phyloP scores from a whole-genome alignment of 2,329 filamentous ascomycete genomes.

The Ceratocystis lukuohia region DNA sequence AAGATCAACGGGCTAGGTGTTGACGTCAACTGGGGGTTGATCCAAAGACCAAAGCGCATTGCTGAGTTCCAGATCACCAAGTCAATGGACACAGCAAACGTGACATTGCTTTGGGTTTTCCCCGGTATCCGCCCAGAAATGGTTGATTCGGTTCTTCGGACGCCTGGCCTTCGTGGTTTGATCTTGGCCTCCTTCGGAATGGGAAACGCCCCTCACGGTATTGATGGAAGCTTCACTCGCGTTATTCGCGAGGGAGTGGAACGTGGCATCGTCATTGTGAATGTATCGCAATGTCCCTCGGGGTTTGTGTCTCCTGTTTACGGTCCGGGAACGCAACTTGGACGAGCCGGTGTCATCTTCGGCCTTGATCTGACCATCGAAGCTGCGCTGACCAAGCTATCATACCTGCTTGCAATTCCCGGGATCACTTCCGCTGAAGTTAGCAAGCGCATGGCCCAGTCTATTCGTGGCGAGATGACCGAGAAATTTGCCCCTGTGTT shows the following conservation, averaged over 20 bases:
- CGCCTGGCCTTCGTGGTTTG: slow-evolving; percentile 65
- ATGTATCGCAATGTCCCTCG: slow-evolving; percentile 76
- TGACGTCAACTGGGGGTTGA: slow-evolving; percentile 65
- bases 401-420: slow-evolving; percentile 63
- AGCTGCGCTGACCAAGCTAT: slow-evolving; percentile 80
- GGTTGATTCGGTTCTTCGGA: slow-evolving; percentile 68
- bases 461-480: slow-evolving; percentile 74
- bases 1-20: slow-evolving; percentile 69
- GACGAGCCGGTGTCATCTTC: slow-evolving; percentile 73
- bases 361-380: slow-evolving; percentile 83
- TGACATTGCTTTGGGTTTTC: slow-evolving; percentile 80
- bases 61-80: slow-evolving; percentile 61
- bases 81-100: slow-evolving; percentile 71
- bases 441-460: slow-evolving; percentile 55
- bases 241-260: slow-evolving; percentile 65
- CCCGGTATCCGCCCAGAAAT: slow-evolving; percentile 89
- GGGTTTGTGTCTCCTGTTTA: slow-evolving; percentile 69
- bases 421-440: slow-evolving; percentile 53
- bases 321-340: slow-evolving; percentile 62
- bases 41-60: slow-evolving; percentile 60
- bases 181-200: slow-evolving; percentile 88
- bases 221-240: slow-evolving; percentile 63
- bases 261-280: slow-evolving; percentile 74
- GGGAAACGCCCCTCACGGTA: slow-evolving; percentile 75
- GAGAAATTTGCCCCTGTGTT: slow-evolving; percentile 61